These are phyloP conservation scores for Leccinellum albellum DNA, from an alignment of 768 basidiomycete genomes.

Conservation along the genomic window DNA sequence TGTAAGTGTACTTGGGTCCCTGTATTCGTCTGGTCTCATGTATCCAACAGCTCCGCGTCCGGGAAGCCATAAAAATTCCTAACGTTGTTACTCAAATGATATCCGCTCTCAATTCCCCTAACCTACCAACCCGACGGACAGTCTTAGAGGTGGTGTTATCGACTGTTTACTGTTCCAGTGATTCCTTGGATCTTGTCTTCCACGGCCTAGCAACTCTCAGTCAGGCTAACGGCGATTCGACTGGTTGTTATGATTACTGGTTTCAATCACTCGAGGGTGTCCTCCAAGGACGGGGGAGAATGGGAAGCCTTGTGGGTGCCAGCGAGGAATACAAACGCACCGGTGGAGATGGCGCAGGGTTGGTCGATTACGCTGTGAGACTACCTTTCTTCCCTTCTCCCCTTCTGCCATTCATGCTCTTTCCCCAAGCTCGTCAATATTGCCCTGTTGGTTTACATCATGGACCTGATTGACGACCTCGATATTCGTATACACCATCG, in stretches of 20 bases:
- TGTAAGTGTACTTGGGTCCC: constrained; percentile 34
- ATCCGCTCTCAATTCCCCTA: constrained; percentile 76
- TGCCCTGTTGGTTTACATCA: constrained; percentile 65
- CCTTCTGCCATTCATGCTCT: constrained; percentile 10
- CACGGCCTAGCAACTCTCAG: constrained; percentile 74
- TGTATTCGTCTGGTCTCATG: constrained; percentile 5
- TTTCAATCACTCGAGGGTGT: constrained; percentile 75
- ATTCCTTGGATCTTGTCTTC: constrained; percentile 64
- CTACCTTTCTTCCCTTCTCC: background rate
- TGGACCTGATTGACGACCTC: constrained; percentile 66
- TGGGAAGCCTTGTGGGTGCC: constrained; percentile 94
- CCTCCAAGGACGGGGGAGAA: constrained; percentile 81
- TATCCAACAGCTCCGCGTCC: constrained; percentile 51
- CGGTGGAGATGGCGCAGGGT: constrained; percentile 58
- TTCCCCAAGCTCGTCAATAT: constrained; percentile 47
- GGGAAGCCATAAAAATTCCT: constrained; percentile 70
- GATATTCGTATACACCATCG: constrained; percentile 85
- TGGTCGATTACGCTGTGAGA: constrained; percentile 86
- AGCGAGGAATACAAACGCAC: constrained; percentile 82
- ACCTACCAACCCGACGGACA: constrained; percentile 72
- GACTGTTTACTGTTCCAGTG: constrained; percentile 61
- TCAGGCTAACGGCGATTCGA: constrained; percentile 51
- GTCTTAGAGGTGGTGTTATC: constrained; percentile 78
- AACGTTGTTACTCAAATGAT: constrained; percentile 75
- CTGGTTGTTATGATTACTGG: constrained; percentile 80